These are phyloP conservation scores for Podospora pseudocomata DNA, from an alignment of 495 filamentous ascomycete species.

Conservation along the genomic window DNA sequence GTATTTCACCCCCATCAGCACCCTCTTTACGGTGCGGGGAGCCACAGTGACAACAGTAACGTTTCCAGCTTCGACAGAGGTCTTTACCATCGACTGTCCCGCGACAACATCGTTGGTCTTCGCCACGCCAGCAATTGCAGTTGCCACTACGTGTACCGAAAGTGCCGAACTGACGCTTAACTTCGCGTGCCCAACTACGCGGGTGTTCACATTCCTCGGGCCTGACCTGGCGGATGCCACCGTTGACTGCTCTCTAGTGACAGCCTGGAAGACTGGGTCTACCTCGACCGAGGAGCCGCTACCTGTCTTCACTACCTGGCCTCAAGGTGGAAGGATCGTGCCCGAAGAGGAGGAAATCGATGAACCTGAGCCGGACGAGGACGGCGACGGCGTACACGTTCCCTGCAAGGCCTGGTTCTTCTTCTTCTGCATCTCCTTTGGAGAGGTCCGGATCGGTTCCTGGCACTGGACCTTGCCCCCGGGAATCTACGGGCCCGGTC, in stretches of 20 bases:
- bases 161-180: neutral
- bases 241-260: neutral
- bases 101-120: neutral
- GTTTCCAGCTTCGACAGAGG: neutral
- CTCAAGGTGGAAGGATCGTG: neutral
- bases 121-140: conserved; percentile 4
- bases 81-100: conserved; percentile 1
- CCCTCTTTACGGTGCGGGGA: neutral
- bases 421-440: conserved; percentile 4
- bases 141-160: neutral
- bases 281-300: too few relatives aligned
- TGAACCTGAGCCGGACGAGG: neutral
- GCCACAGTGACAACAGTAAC: conserved; percentile 2
- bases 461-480: conserved; percentile 22
- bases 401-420: too few relatives aligned
- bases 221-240: neutral
- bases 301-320: too few relatives aligned
- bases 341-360: conserved; percentile 4
- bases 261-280: too few relatives aligned
- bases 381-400: conserved; percentile 9
- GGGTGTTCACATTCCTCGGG: conserved; percentile 8
- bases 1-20: too few relatives aligned
- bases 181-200: conserved; percentile 7
- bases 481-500: conserved; percentile 18
- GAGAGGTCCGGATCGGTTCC: conserved; percentile 11